These are phyloP conservation scores for Hymenoscyphus fraxineus DNA, from an alignment of 2,329 filamentous ascomycete genomes.

Conservation along the genomic window DNA sequence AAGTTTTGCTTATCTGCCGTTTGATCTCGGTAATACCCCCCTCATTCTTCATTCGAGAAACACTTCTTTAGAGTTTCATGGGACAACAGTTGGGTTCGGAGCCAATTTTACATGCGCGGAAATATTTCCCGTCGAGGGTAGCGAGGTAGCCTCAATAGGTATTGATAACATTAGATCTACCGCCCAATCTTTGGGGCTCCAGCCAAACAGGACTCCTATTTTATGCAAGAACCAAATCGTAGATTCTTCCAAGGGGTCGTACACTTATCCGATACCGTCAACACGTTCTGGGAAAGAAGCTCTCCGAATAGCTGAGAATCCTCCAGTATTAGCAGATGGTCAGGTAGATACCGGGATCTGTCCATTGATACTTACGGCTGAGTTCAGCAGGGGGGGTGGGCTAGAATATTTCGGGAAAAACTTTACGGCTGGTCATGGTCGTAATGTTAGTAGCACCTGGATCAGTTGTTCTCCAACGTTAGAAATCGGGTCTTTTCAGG, in stretches of 20 bases:
- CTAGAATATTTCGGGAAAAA: background rate
- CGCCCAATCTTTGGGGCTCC: no score
- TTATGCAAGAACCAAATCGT: background rate
- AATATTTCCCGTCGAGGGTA: background rate
- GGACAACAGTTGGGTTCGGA: background rate
- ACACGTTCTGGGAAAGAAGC: background rate
- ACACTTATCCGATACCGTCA: background rate
- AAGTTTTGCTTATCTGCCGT: conserved; percentile 46
- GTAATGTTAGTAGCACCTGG: conserved; percentile 19
- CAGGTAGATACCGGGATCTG: background rate
- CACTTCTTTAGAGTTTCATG: background rate
- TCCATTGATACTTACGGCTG: background rate
- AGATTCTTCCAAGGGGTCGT: no score
- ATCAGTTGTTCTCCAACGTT: conserved; percentile 39
- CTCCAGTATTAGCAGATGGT: no score
- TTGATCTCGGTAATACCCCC: conserved; percentile 23
- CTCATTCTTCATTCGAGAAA: background rate
- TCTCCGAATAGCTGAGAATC: background rate
- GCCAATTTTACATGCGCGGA: background rate
- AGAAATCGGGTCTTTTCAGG: conserved; percentile 33
- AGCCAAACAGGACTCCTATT: no score
- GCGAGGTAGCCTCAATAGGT: background rate
- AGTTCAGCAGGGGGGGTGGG: background rate
- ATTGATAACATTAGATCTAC: background rate
- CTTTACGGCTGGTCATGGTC: background rate